phyloP scores from a whole-genome alignment of 352 stramenopile species.

The Pythium phragmiticola region DNA sequence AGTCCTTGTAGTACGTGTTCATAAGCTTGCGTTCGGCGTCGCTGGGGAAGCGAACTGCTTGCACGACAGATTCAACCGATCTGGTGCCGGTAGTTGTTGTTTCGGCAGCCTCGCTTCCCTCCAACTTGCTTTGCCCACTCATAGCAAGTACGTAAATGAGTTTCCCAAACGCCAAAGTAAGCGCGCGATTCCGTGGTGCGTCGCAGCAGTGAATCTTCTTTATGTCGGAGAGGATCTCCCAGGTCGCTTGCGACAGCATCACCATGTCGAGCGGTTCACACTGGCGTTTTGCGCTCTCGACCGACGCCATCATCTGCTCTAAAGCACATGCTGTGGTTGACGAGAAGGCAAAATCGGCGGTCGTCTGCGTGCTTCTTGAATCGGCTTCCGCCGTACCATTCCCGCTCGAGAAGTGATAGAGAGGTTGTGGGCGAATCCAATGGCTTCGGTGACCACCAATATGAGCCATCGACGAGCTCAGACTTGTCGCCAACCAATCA shows the following conservation, averaged over 20 bases:
- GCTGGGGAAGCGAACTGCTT: neutral
- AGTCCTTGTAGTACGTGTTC: conserved; percentile 70
- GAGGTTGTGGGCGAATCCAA: conserved; percentile 13
- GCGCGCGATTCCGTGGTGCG: neutral
- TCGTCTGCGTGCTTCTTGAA: neutral
- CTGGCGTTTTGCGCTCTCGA: conserved; percentile 28
- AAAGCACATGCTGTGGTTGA: conserved; percentile 4
- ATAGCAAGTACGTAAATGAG: conserved; percentile 37
- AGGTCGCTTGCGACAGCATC: conserved; percentile 52
- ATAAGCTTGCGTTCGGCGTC: conserved; percentile 53
- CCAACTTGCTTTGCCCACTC: conserved; percentile 39
- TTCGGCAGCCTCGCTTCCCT: neutral
- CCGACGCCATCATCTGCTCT: conserved; percentile 41
- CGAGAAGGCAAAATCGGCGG: neutral
- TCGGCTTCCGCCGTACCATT: neutral
- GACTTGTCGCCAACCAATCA: conserved; percentile 1
- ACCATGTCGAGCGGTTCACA: conserved; percentile 39
- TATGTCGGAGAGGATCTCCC: conserved; percentile 54
- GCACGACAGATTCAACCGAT: neutral
- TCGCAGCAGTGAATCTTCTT: conserved; percentile 20
- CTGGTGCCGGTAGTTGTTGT: neutral
- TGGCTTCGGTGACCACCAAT: conserved; percentile 1
- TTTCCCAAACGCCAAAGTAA: conserved; percentile 35
- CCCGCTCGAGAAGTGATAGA: conserved; percentile 5
- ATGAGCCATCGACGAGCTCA: conserved; percentile 9